Evolutionary conservation across 2,329 filamentous ascomycete species (phyloP), one percentile per base, ranked within the genome.

Genomic region (Neofusicoccum parvum): DNA sequence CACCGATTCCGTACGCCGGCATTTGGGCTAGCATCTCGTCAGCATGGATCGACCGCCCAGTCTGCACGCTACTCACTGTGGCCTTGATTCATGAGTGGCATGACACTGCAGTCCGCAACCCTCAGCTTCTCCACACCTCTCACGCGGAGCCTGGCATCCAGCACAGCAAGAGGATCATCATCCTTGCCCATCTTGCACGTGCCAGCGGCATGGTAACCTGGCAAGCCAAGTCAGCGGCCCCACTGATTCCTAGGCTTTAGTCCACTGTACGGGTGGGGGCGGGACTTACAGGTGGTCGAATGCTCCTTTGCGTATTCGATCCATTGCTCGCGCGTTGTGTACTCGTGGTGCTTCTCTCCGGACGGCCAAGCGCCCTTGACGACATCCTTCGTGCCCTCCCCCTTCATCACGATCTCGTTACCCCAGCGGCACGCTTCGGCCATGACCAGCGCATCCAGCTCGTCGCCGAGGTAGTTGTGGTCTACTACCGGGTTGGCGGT

Each of bases 301-400:
- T 87, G 80, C 37, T 88, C 76, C 70, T 81, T 84, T 5, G 89
- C 83, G 69, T 83, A 84, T 0, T 81, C 79, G 41, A 83, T 77
- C 87, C 87, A 89, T 46, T 89, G 80, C 70, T 87, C 84, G 14
- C 86, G 78, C 0, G 77, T 82, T 62, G 78, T 85, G 71, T 82
- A 81, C 56, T 72, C 74, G 72, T 88, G 85, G 68, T 89, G 86
- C 70, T 86, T 86, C 12, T 88, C 80, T 9, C 15, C 20, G 3
- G 59, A 46, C 37, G 62, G 62, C 48, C 48, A 64, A 12, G 49
- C 5, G 36, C 50, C 62, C 39, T 53, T 64, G 27, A 64, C 41
- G 5, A 89, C 77, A 63, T 84, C 81, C 72, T 82, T 86, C 0
- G 87, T 89, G 0, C 85, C 86, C 1, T 78, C 77, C 0, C 86